These are phyloP conservation scores for Aspergillus neoniger DNA, from an alignment of 2,329 filamentous ascomycete genomes.

Conservation along the genomic window DNA sequence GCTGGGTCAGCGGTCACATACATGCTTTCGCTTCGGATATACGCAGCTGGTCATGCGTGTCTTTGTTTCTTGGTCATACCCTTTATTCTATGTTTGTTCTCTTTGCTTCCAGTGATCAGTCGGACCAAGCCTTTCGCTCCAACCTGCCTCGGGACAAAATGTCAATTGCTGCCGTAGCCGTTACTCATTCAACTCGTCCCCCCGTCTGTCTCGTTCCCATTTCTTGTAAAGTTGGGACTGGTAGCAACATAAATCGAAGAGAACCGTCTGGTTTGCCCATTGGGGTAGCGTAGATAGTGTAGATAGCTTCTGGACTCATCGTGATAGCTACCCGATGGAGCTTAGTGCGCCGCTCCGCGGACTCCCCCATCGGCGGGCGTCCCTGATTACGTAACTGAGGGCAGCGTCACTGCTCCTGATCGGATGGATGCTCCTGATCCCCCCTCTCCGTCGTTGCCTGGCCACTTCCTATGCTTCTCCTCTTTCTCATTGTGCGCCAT, in stretches of 20 bases:
- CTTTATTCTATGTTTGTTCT: conserved; percentile 7
- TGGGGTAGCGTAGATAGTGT: background rate
- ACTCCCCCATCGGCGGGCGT: conserved; percentile 17
- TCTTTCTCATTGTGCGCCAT: conserved; percentile 22
- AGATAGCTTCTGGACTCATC: background rate
- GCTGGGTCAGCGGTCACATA: background rate
- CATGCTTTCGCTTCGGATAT: conserved; percentile 13
- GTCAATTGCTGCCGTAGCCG: background rate
- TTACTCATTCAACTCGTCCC: background rate
- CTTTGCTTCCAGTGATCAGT: conserved; percentile 13
- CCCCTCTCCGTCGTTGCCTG: conserved; percentile 18
- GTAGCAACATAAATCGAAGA: too few relatives aligned
- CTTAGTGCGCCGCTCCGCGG: background rate
- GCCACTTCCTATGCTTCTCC: conserved; percentile 25
- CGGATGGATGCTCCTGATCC: conserved; percentile 20
- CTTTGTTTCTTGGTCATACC: conserved; percentile 13
- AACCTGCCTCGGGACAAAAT: background rate
- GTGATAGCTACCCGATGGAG: background rate
- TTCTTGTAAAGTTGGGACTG: too few relatives aligned
- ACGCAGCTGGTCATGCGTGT: conserved; percentile 27
- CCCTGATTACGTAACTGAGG: conserved; percentile 22
- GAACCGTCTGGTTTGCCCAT: too few relatives aligned
- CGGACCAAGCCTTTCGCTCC: conserved; percentile 4
- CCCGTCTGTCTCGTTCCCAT: background rate
- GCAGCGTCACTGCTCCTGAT: conserved; percentile 34